These are phyloP conservation scores for Serpula lacrymans DNA, from an alignment of 768 basidiomycete species.

Conservation along the genomic window DNA sequence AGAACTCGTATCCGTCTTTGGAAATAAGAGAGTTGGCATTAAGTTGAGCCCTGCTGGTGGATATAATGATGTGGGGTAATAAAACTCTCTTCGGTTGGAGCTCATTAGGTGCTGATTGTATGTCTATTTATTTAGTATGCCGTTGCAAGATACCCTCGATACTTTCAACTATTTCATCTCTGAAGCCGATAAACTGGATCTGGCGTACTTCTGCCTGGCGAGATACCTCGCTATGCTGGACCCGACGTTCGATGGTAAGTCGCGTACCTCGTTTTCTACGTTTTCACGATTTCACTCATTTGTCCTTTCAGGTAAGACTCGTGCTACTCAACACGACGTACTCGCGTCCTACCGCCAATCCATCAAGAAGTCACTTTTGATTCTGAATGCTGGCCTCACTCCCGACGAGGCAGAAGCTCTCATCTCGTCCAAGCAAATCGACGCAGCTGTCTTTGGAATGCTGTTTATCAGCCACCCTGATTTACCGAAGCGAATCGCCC, in stretches of 20 bases:
- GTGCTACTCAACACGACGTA: conserved; percentile 38
- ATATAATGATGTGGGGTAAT: conserved; percentile 45
- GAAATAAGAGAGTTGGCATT: conserved; percentile 39
- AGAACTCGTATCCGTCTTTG: conserved; percentile 38
- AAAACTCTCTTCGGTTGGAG: too few relatives aligned
- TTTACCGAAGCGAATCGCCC: conserved; percentile 33
- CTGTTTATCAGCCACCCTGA: conserved; percentile 40
- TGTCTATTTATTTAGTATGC: conserved; percentile 36
- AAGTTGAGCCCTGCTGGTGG: conserved; percentile 43
- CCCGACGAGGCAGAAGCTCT: conserved; percentile 36
- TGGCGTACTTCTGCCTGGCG: conserved; percentile 23
- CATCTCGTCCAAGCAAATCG: conserved; percentile 31
- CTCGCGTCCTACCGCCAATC: conserved; percentile 33
- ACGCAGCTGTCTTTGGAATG: conserved; percentile 36
- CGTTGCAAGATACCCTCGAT: conserved; percentile 40
- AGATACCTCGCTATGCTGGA: conserved; percentile 16
- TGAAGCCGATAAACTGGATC: conserved; percentile 36
- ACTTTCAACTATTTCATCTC: conserved; percentile 39
- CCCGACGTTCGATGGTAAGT: conserved; percentile 20
- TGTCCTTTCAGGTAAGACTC: conserved; percentile 22
- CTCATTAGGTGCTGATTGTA: background rate
- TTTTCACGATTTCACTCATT: background rate
- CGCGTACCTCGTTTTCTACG: too few relatives aligned
- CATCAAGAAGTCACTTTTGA: conserved; percentile 35
- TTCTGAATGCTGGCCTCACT: conserved; percentile 35